Base-by-base conservation (phyloP, 768 basidiomycete species). In the Psilocybe azurescens region DNA sequence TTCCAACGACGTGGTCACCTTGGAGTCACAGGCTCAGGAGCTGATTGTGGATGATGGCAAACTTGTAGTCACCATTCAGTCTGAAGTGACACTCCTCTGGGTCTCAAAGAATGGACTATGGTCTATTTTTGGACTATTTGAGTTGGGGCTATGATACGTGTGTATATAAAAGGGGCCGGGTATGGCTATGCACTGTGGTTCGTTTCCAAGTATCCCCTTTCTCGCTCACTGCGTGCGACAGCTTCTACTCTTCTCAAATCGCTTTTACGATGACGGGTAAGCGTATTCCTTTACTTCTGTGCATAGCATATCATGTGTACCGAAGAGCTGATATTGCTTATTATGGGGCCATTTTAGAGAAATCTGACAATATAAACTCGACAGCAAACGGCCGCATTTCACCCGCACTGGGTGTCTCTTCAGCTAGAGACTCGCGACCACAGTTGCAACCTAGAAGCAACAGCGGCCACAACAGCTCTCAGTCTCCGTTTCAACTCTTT, bases 401-500 rank as follows among this genome's bases (percentile, higher is more conserved):
- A n/a, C 41, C 41, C 8, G 41, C 41, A 16, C 41, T 14, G 38
- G 38, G 38, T 39, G 41, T 44, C 4, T 13, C 41, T 5, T 36
- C 52, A 7, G 55, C 63, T 36, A 50, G 56, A 29, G 56, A 58
- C 9, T 7, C n/a, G 5, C 24, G 53, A 9, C 51, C 38, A 5
- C n/a, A 38, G 24, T 16, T 58, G 47, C 36, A 52, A 20, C 49
- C 55, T 24, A 57, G 56, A 53, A 53, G 47, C 20, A 56, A 24
- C 44, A 53, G 50, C 24, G n/a, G 29, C n/a, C 41, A 36, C 28
- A 58, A 56, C 18, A 38, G 18, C 28, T 30, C 46, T 47, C 2
- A 4, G 18, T 60, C 53, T 2, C 16, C 28, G 8, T 56, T 71
- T 20, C 56, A 44, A 44, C 61, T 53, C 10, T 14, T 66, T 18